A percentile compares a stretch with the other conserved stretches of the same genome.
phyloP scores from a whole-genome alignment of 2,329 filamentous ascomycete species.

The Botrytis galanthina region DNA sequence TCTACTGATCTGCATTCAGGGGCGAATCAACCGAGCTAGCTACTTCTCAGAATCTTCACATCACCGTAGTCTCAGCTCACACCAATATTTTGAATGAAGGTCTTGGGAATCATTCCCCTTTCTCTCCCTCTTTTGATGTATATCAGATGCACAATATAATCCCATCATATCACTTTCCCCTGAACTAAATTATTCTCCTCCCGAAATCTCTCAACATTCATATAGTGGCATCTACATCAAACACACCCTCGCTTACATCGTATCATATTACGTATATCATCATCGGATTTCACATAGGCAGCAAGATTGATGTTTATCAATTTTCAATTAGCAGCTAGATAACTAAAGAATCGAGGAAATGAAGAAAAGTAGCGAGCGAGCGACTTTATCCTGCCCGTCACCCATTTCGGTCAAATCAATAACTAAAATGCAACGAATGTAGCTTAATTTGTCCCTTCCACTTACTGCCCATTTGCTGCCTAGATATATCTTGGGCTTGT shows the following conservation, averaged over 20 bases:
- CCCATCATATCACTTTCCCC: neutral
- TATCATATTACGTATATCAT: neutral
- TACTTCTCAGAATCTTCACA: neutral
- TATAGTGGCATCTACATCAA: neutral
- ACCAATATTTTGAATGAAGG: neutral
- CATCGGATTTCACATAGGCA: neutral
- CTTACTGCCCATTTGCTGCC: too few relatives aligned
- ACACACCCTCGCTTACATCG: neutral
- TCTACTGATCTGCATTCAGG: too few relatives aligned
- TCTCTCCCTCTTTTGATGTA: too few relatives aligned
- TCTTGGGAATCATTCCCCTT: neutral
- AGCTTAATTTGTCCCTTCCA: neutral
- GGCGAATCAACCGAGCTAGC: neutral
- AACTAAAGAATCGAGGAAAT: neutral
- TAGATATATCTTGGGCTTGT: neutral
- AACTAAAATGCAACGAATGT: neutral
- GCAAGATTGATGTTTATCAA: neutral
- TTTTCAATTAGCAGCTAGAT: neutral
- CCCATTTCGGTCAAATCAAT: neutral
- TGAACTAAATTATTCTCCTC: neutral
- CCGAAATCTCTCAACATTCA: neutral
- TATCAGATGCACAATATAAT: neutral
- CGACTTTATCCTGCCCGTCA: neutral
- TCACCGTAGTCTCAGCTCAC: neutral
- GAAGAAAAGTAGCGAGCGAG: neutral